Base-by-base conservation (phyloP, 129 eudicot species). In the Pittosporum tobira region DNA sequence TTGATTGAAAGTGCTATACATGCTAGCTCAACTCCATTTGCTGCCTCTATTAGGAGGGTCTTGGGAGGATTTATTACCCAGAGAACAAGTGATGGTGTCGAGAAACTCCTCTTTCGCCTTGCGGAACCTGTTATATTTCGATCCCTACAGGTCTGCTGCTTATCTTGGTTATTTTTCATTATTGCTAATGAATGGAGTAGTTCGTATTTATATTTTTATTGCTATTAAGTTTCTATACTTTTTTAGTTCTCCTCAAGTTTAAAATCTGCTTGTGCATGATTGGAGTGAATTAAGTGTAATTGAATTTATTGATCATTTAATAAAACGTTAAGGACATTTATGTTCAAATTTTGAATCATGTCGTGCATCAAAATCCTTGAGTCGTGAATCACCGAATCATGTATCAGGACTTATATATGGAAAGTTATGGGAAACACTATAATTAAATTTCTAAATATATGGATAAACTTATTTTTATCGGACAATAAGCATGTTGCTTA, bases 61-160 rank as follows among this genome's bases (percentile, higher is more conserved):
- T 70, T 93, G 55, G 87, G 91, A 2, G 91, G 78, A 4, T 87
- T 93, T 75, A 73, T 79, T 27, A 78, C 26, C 70, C 93, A 93
- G 62, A 70, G 96, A 48, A 93, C 99, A 12, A 75, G 77, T 51
- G 87, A 77, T 48, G 99, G 94, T 9, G 96, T 93, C 2, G 99
- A 93, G 66, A 93, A 87, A 65, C 85, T 93, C 37, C 63, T 93
- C 12, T 93, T 79, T 50, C 73, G 81, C 53, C 88, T 87, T 57
- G 88, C 99, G 3, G 99, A 93, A 73, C 99, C 99, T 51, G 78
- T 93, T 64, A 77, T 93, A 21, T 93, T 93, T 34, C 88, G 99
- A 58, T 93, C 96, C 2, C 74, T 93, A 58, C 96, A 91, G 98
- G 98, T 91, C 81, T 78, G 67, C 63, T 18, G 27, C 65, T 51